phyloP scores from a whole-genome alignment of 352 stramenopile genomes.

The Phytopythium aichiense region DNA sequence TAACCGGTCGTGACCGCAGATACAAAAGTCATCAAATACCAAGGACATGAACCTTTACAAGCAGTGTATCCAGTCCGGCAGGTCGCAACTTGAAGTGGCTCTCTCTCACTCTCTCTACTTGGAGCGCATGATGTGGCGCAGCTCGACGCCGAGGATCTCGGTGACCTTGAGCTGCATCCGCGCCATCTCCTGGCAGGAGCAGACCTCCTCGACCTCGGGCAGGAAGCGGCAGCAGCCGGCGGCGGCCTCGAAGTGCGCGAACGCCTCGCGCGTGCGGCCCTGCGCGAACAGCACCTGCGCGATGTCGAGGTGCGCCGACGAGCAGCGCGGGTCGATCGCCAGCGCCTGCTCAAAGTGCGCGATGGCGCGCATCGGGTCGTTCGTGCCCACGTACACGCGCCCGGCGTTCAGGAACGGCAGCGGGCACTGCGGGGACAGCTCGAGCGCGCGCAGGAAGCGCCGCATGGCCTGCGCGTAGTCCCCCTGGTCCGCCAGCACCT shows the following conservation, averaged over 20 bases:
- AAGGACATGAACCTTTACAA: slow-evolving; percentile 11
- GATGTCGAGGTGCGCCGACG: slow-evolving; percentile 80
- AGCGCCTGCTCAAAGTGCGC: slow-evolving; percentile 80
- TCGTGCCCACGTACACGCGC: slow-evolving; percentile 78
- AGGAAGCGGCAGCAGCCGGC: slow-evolving; percentile 76
- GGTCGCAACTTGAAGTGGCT: neutral
- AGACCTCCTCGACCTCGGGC: slow-evolving; percentile 81
- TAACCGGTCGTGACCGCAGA: neutral
- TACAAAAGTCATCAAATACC: neutral
- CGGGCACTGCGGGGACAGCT: slow-evolving; percentile 72
- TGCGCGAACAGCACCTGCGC: slow-evolving; percentile 85
- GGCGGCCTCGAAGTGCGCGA: slow-evolving; percentile 69
- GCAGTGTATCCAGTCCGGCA: slow-evolving; percentile 8
- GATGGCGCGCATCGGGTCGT: slow-evolving; percentile 76
- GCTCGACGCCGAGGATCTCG: slow-evolving; percentile 79
- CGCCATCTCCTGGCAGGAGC: slow-evolving; percentile 69
- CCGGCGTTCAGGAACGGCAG: slow-evolving; percentile 83
- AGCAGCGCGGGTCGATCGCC: slow-evolving; percentile 69
- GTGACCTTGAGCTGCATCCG: slow-evolving; percentile 83
- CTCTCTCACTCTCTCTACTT: slow-evolving; percentile 39
- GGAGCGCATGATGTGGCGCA: slow-evolving; percentile 82
- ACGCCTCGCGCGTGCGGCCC: slow-evolving; percentile 60
- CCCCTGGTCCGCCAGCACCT: slow-evolving; percentile 77
- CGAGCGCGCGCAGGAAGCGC: slow-evolving; percentile 64
- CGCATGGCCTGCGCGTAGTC: slow-evolving; percentile 81